Base-by-base conservation (phyloP, 371 early-diverging fungal genomes). In the Mortierella sp. region DNA sequence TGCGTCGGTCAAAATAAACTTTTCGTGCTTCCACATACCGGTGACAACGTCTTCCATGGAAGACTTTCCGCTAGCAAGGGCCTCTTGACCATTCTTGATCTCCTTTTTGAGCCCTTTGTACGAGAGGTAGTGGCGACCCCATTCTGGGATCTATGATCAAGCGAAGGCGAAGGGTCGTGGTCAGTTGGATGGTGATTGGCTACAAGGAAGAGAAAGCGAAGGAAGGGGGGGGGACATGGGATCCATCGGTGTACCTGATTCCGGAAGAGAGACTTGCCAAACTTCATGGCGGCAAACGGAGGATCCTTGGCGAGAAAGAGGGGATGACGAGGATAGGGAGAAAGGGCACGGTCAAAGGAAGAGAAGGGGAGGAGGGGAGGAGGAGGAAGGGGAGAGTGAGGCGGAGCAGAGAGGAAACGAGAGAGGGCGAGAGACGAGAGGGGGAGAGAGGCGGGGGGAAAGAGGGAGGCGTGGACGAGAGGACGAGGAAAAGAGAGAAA, bases 31-130 rank as follows among this genome's bases (percentile, higher is more conserved):
- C 16, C 34, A 51, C 1, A 19, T 80, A 85, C 87, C 85, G 47
- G 81, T 60, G 54, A 78, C 63, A 41, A 68, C 54, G 42, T 81
- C 81, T 21, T 61, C 70, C 52, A 65, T 62, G 58, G 55, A 67
- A 34, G 80, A 58, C 12, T 79, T 71, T 16, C 79, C 81, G 45
- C 34, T 27, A 19, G 82, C 59, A 19, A 81, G 61, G 41, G 72
- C 55, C 3, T 68, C 71, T 14, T 79, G 73, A 4, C 86, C 84
- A 55, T 83, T 80, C 56, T 88, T 89, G 68, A 92, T 88, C n/a
- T 82, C 78, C 52, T 83, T 82, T 62, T 92, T 92, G 16, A 91
- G 82, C 4, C 83, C 62, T 64, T 92, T 92, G 78, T 91, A 91
- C 12, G 81, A 74, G 23, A 91, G 52, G 43, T 91, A 91, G 55